Percentiles rank a stretch among this genome's conserved stretches.
Conservation (phyloP, 495 filamentous ascomycete species). For the Trichoderma erinaceum region DNA sequence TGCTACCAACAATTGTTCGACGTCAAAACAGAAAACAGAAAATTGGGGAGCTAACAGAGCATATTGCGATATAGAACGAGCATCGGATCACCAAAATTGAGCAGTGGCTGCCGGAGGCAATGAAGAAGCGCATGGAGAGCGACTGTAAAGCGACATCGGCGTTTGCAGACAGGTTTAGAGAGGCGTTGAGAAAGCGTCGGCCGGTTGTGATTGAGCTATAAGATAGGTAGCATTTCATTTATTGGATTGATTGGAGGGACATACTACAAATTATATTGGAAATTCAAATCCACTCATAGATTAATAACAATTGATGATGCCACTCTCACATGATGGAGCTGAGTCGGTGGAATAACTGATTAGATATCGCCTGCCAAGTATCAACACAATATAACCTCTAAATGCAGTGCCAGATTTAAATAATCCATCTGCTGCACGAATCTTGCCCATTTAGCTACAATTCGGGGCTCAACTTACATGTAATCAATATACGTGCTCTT, state of each 20-base stretch:
- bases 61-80: conserved; percentile 42
- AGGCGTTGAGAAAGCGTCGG: conserved; percentile 25
- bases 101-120: conserved; percentile 58
- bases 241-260: neutral
- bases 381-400: too few species aligned
- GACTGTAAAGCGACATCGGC: conserved; percentile 39
- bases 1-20: neutral
- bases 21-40: neutral
- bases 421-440: too few species aligned
- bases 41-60: conserved; percentile 10
- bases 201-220: conserved; percentile 3
- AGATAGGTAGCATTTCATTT: neutral
- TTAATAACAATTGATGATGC: too few species aligned
- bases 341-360: too few species aligned
- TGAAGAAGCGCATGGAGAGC: conserved; percentile 46
- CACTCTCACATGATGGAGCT: too few species aligned
- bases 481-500: neutral
- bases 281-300: too few species aligned
- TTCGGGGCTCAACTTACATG: neutral
- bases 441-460: too few species aligned
- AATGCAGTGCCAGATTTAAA: too few species aligned
- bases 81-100: conserved; percentile 65
- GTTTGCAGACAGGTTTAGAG: conserved; percentile 34
- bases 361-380: too few species aligned
- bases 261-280: neutral